These are phyloP conservation scores for Picea glauca DNA, from an alignment of 75 land plant species.

Conservation along the genomic window DNA sequence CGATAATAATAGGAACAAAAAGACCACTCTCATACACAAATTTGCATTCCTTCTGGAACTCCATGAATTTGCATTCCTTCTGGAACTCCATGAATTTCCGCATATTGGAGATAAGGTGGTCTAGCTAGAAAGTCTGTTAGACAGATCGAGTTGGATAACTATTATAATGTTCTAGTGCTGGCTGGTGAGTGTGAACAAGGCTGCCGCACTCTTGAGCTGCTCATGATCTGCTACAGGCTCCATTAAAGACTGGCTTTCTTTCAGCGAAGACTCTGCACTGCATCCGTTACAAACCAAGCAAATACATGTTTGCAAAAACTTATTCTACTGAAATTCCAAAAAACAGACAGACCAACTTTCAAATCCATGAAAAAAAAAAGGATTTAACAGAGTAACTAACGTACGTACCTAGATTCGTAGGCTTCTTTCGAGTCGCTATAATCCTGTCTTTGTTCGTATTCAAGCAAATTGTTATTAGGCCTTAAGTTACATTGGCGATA, in stretches of 20 bases:
- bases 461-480: not conserved
- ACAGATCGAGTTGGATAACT: no score
- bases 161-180: not conserved
- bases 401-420: conserved; percentile 9
- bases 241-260: not conserved
- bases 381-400: not conserved
- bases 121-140: no score
- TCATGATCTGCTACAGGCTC: conserved; percentile 6
- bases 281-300: not conserved
- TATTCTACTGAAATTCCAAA: not conserved
- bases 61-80: no score
- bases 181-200: conserved; percentile 4
- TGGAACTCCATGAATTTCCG: no score
- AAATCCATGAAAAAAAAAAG: not conserved
- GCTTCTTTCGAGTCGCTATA: conserved; percentile 11
- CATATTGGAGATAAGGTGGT: no score
- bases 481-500: not conserved
- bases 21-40: no score
- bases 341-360: not conserved
- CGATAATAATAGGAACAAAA: no score
- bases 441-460: not conserved
- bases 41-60: no score
- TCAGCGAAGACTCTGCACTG: conserved; percentile 12
- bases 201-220: conserved; percentile 3
- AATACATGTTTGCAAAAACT: not conserved